Evolutionary conservation across 169 alveolate species (phyloP).

Genomic region (Cryptosporidium muris): DNA sequence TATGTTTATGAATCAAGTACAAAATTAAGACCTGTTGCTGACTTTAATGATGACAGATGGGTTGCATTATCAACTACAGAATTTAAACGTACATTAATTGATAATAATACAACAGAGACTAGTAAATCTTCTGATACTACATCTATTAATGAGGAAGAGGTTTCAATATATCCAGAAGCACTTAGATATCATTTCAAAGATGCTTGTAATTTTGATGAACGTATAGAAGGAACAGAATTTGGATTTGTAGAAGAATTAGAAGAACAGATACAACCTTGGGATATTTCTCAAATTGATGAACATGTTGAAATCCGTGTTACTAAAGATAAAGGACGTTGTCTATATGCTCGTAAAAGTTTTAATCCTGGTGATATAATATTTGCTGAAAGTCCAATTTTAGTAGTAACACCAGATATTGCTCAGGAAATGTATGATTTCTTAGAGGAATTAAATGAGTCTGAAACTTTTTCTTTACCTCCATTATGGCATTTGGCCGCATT

Average conservation of each 20-base stretch:
- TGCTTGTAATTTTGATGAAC: conserved; percentile 43
- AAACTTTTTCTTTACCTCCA: conserved; percentile 78
- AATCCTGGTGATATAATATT: conserved; percentile 83
- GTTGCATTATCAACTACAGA: conserved; percentile 69
- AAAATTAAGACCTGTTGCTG: conserved; percentile 64
- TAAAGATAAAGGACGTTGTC: conserved; percentile 84
- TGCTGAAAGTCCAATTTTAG: conserved; percentile 82
- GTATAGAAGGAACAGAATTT: conserved; percentile 54
- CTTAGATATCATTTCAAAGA: conserved; percentile 64
- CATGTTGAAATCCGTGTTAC: conserved; percentile 80
- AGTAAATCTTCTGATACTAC: not conserved
- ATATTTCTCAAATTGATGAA: conserved; percentile 17
- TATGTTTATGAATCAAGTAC: conserved; percentile 45
- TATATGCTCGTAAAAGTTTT: conserved; percentile 76
- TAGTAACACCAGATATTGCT: conserved; percentile 78
- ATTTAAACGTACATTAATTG: conserved; percentile 32
- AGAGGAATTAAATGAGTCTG: conserved; percentile 60
- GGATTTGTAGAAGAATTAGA: conserved; percentile 41
- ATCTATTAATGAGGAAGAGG: conserved; percentile 1
- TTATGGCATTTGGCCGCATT: conserved; percentile 87
- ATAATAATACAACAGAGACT: conserved; percentile 15
- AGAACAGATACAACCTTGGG: conserved; percentile 53
- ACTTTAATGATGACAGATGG: conserved; percentile 70
- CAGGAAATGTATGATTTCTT: conserved; percentile 77
- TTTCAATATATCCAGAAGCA: conserved; percentile 63